phyloP scores from a whole-genome alignment of 169 alveolate genomes.

The Cryptosporidium bovis region DNA sequence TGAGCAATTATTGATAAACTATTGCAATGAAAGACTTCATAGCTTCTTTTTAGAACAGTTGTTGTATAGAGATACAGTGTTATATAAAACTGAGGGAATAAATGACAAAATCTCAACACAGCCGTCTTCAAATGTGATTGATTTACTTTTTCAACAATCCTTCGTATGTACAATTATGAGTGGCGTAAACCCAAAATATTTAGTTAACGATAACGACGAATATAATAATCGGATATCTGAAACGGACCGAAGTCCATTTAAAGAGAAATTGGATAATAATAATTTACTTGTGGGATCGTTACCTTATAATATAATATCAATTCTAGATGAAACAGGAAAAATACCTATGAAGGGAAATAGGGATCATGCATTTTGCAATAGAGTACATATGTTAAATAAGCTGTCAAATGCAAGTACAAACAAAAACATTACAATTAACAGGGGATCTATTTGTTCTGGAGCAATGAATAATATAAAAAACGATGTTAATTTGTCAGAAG shows the following conservation, averaged over 20 bases:
- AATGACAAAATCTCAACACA: constrained; percentile 20
- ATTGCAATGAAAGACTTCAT: constrained; percentile 89
- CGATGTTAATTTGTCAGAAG: background rate
- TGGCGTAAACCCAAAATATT: constrained; percentile 60
- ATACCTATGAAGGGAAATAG: constrained; percentile 70
- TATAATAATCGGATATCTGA: background rate
- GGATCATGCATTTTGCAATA: constrained; percentile 62
- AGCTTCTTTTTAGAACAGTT: constrained; percentile 88
- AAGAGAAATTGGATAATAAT: constrained; percentile 28
- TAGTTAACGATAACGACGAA: background rate
- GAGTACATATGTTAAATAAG: constrained; percentile 34
- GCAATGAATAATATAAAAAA: background rate
- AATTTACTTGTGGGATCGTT: constrained; percentile 8
- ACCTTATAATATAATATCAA: constrained; percentile 58
- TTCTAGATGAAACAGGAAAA: constrained; percentile 70
- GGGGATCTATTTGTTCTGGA: constrained; percentile 10
- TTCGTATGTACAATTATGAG: constrained; percentile 71
- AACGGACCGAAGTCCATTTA: background rate
- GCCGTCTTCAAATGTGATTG: constrained; percentile 53
- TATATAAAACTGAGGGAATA: constrained; percentile 79
- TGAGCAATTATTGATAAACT: constrained; percentile 90
- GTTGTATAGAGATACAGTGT: constrained; percentile 83
- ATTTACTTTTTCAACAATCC: constrained; percentile 63
- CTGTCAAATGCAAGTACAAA: constrained; percentile 2
- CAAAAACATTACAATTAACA: constrained; percentile 17